phyloP scores from a whole-genome alignment of 1,139 yeast species.

The Komagataea norvegica region DNA sequence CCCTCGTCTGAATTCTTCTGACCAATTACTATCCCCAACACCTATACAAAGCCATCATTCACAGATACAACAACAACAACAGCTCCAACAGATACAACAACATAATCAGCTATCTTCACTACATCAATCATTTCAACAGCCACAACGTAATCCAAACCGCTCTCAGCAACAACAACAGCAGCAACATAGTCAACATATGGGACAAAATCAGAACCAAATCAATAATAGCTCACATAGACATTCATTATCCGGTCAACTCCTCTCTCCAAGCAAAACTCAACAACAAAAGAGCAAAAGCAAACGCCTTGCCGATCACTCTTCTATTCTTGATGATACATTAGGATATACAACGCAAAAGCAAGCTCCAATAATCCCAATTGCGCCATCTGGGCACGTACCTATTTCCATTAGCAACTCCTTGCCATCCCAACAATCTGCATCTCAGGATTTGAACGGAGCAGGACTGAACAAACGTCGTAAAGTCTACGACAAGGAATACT shows the following conservation, averaged over 20 bases:
- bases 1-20: constrained; percentile 13
- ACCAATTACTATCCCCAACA: constrained; percentile 18
- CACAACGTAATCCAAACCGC: constrained; percentile 1
- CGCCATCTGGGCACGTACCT: constrained; percentile 15
- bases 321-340: constrained; percentile 6
- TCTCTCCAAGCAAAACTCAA: constrained; percentile 6
- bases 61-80: constrained; percentile 1
- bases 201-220: not conserved
- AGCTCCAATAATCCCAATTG: constrained; percentile 6
- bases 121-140: constrained; percentile 4
- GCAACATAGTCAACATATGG: constrained; percentile 10
- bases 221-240: not conserved
- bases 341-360: not conserved
- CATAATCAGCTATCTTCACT: constrained; percentile 11
- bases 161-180: constrained; percentile 13
- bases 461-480: constrained; percentile 25
- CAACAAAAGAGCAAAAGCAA: constrained; percentile 3
- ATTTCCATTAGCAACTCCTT: constrained; percentile 7
- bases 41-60: constrained; percentile 11
- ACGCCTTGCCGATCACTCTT: not conserved
- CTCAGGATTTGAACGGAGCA: constrained; percentile 2
- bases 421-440: constrained; percentile 3
- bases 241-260: not conserved
- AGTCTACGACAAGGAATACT: constrained; percentile 30
- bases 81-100: constrained; percentile 10